Evolutionary conservation across 1,139 yeast genomes (phyloP), one percentile per base, ranked within the genome.

Genomic region (Lodderomyces oxycetoniae): DNA sequence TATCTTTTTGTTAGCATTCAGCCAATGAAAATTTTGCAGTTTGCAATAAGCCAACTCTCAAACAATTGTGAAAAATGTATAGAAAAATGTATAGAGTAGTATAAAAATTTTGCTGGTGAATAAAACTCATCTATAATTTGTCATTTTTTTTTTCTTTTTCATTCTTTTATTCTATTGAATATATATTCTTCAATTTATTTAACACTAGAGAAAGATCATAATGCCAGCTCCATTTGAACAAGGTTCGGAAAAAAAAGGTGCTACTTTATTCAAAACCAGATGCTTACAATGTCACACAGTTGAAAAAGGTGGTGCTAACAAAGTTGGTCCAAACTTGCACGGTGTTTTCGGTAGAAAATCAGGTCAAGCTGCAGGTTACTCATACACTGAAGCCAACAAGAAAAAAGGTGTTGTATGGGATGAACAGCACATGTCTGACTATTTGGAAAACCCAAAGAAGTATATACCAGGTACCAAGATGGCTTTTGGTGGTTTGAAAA

Each of bases 401-500:
- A 83, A 84, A 77, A 88, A 88, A 74, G 95, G 89, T 59, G 94
- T 89, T 47, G 55, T 40, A 44, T 91, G 98, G 98, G 52, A 59
- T 49, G 93, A 80, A 61, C 91, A 88, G 63, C 77, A 88, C 66
- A 77, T 91, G 83, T 77, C 82, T 55, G 95, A 85, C 66, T 91
- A 91, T 81, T 81, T 91, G 69, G 95, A 84, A 72, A 93, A 91
- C 86, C 98, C 98, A 74, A 91, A 91, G 95, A 91, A 91, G 77
- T 91, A 88, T 76, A 88, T 91, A 55, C 98, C 98, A 61, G 98
- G 98, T 70, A 91, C 97, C 74, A 91, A 91, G 83, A 91, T 91
- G 98, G 98, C 98, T 49, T 91, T 91, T 59, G 98, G 96, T 74
- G 98, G 98, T 73, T 81, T 91, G 70, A 91, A 91, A 91, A 91